phyloP scores from a whole-genome alignment of 2,329 filamentous ascomycete genomes.

The Lecanicillium sp. region DNA sequence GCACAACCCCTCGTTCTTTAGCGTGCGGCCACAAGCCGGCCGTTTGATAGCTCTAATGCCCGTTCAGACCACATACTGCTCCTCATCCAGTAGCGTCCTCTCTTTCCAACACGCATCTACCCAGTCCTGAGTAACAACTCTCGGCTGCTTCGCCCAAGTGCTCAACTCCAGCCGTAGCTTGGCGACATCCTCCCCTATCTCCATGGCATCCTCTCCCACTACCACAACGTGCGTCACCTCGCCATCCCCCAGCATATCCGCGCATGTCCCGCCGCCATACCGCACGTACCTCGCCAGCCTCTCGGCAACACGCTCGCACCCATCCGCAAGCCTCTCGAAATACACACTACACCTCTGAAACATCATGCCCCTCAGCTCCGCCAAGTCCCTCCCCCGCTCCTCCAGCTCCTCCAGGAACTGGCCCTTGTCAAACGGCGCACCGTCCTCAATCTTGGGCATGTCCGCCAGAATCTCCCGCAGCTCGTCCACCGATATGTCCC shows the following conservation, averaged over 20 bases:
- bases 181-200: conserved; percentile 27
- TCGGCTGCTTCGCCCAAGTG: conserved; percentile 45
- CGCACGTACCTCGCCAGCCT: conserved; percentile 47
- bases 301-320: conserved; percentile 26
- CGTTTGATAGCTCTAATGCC: no score
- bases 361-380: conserved; percentile 40
- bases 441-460: conserved; percentile 42
- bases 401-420: conserved; percentile 48
- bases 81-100: conserved; percentile 72
- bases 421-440: conserved; percentile 32
- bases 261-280: conserved; percentile 62
- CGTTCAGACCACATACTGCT: no score
- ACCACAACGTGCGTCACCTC: conserved; percentile 67
- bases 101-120: conserved; percentile 74
- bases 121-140: conserved; percentile 66
- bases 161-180: conserved; percentile 40
- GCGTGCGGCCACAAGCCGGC: no score
- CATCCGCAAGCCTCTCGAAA: conserved; percentile 24
- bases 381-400: conserved; percentile 46
- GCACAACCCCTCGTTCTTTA: background rate
- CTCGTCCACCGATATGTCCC: conserved; percentile 59
- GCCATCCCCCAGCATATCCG: conserved; percentile 39
- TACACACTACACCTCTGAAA: conserved; percentile 40
- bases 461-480: conserved; percentile 42
- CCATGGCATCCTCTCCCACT: conserved; percentile 30